A percentile compares a stretch with the other conserved stretches of the same genome.
phyloP scores from a whole-genome alignment of 495 filamentous ascomycete genomes.

The Aspergillus saccharolyticus region DNA sequence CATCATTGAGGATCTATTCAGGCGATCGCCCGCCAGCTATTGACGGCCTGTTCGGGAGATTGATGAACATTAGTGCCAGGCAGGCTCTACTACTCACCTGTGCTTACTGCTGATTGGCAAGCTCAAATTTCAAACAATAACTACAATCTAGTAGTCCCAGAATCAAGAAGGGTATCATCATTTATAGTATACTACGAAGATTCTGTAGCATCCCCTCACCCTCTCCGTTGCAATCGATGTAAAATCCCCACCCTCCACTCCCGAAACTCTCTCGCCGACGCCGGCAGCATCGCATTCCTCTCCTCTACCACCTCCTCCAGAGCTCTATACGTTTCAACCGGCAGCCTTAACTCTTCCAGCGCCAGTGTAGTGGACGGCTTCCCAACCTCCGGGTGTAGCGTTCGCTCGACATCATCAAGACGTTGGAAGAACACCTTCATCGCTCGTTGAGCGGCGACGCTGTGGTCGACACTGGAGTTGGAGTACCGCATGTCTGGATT shows the following conservation, averaged over 20 bases:
- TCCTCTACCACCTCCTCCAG: constrained; percentile 38
- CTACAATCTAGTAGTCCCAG: too few relatives aligned
- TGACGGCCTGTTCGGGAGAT: constrained; percentile 1
- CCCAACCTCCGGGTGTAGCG: constrained; percentile 48
- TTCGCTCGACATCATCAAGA: constrained; percentile 44
- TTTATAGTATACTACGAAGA: too few relatives aligned
- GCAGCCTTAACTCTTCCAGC: constrained; percentile 62
- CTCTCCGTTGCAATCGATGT: constrained; percentile 31
- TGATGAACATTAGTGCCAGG: neutral
- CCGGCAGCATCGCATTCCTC: constrained; percentile 53
- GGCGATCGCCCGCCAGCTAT: neutral
- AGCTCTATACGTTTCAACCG: constrained; percentile 40
- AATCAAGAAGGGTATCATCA: too few relatives aligned
- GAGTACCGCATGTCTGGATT: constrained; percentile 63
- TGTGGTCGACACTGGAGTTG: constrained; percentile 36
- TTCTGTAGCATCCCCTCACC: too few relatives aligned
- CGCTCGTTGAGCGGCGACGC: constrained; percentile 41
- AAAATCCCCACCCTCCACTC: constrained; percentile 66
- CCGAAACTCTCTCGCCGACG: constrained; percentile 50
- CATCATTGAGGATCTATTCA: constrained; percentile 2
- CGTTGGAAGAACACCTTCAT: constrained; percentile 63
- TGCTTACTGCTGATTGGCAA: too few relatives aligned
- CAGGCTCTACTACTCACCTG: neutral
- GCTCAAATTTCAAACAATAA: too few relatives aligned
- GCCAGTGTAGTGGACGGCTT: constrained; percentile 37